Percentiles rank a stretch among this genome's conserved stretches.
These are phyloP conservation scores for Geotrichum candidum DNA, from an alignment of 1,139 yeast genomes.

Conservation along the genomic window DNA sequence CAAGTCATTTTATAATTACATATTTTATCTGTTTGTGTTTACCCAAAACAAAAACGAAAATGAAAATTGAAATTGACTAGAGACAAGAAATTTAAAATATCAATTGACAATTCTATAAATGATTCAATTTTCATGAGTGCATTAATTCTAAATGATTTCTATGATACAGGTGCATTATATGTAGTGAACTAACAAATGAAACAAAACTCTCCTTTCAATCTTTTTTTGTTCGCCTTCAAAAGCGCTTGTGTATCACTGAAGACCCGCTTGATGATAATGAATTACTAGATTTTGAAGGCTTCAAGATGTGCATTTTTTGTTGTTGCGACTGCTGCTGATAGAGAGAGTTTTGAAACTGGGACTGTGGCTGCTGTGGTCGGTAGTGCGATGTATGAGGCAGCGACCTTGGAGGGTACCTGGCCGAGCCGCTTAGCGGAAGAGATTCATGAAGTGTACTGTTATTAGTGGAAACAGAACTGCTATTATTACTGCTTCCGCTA, in stretches of 20 bases:
- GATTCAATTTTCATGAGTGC: not conserved
- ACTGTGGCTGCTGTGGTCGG: not conserved
- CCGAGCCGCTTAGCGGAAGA: not conserved
- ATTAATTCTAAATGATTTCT: not conserved
- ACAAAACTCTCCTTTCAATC: not conserved
- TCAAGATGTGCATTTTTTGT: not conserved
- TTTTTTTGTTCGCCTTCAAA: not conserved
- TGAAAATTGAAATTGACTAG: not conserved
- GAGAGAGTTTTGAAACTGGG: not conserved
- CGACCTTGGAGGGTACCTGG: not conserved
- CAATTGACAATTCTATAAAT: not conserved
- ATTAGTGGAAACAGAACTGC: not conserved
- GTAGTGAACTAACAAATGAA: not conserved
- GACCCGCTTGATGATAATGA: not conserved
- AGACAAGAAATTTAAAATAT: not conserved
- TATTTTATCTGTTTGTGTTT: not conserved
- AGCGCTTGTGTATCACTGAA: not conserved
- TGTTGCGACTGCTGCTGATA: not conserved
- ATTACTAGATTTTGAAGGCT: not conserved
- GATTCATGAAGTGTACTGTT: not conserved
- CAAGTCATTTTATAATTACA: no score
- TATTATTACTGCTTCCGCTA: not conserved
- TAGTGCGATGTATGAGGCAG: not conserved
- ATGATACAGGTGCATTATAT: not conserved
- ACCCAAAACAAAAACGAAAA: not conserved